Conservation (phyloP, 352 stramenopile species). For the Phytophthora aleatoria region DNA sequence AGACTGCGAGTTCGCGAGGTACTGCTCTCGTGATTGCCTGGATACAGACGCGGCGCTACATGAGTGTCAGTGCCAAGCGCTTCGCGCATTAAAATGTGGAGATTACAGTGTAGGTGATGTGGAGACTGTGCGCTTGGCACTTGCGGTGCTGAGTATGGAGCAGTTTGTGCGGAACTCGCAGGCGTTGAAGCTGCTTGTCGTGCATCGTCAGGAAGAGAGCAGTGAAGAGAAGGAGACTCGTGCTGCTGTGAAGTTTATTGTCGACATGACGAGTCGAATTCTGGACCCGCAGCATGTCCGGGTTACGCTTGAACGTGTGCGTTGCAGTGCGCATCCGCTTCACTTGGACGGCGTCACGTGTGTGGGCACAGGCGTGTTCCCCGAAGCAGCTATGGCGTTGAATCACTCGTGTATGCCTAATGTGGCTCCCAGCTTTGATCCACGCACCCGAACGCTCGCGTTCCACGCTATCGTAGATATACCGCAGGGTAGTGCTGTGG, state of each 20-base stretch:
- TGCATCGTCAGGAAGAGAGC: slow-evolving; percentile 5
- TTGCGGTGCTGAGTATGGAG: slow-evolving; percentile 69
- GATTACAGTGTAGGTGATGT: slow-evolving; percentile 21
- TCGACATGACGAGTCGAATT: slow-evolving; percentile 9
- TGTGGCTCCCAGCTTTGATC: slow-evolving; percentile 57
- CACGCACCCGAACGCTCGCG: slow-evolving; percentile 43
- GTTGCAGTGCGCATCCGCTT: slow-evolving; percentile 64
- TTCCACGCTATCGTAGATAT: slow-evolving; percentile 55
- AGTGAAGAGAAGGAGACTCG: slow-evolving; percentile 4
- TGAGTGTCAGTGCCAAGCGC: slow-evolving; percentile 49
- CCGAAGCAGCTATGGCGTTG: slow-evolving; percentile 66
- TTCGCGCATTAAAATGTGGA: slow-evolving; percentile 28
- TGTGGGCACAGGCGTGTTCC: slow-evolving; percentile 63
- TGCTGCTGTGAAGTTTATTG: slow-evolving; percentile 14
- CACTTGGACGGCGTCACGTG: slow-evolving; percentile 43
- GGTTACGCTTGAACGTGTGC: slow-evolving; percentile 45
- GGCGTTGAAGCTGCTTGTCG: slow-evolving; percentile 34
- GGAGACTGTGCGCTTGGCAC: slow-evolving; percentile 52
- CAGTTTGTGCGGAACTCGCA: slow-evolving; percentile 42
- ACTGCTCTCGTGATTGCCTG: slow-evolving; percentile 59
- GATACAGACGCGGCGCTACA: slow-evolving; percentile 49
- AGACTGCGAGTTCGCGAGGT: slow-evolving; percentile 53
- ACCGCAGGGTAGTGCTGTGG: slow-evolving; percentile 30
- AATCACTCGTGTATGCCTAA: slow-evolving; percentile 77
- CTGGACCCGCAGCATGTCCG: slow-evolving; percentile 36